Evolutionary conservation across 2,329 filamentous ascomycete species (phyloP), one percentile per base, ranked within the genome.

Genomic region (Orbilia quercus): DNA sequence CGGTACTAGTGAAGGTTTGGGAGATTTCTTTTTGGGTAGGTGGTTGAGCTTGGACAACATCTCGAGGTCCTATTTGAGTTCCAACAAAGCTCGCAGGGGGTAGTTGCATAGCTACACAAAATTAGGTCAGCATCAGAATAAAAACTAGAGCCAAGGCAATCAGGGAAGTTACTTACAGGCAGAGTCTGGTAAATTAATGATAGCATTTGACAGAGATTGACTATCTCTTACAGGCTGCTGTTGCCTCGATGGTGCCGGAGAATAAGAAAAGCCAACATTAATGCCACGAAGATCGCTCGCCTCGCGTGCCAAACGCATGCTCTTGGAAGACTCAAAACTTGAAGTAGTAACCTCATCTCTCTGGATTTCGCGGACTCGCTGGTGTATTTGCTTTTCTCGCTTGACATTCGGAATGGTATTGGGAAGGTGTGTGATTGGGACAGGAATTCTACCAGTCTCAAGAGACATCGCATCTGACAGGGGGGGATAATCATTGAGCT

Each of bases 381-480:
- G n/a, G 48, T 12, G 14, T 18, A 40, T 2, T 20, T 34, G 51
- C 25, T 59, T 54, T 22, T 54, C 63, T n/a, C 31, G 7, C 36
- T 67, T 67, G 23, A 67, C 14, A 18, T 18, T 18, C 16, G 53
- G 5, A 14, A 44, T 25, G 18, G 22, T 45, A 6, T n/a, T 34
- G 22, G 63, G 63, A 40, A 67, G 53, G 28, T 48, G 18, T 7
- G 22, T 67, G n/a, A 4, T 6, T 2, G 63, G 63, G 16, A 67
- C 18, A 7, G 45, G 44, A 7, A 67, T 53, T 18, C 58, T 67
- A 28, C 40, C 44, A 14, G 14, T 36, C 9, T 38, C 36, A 16
- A 7, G 16, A 31, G n/a, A 18, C 16, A 16, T 16, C n/a, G 12
- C 25, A 6, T 16, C 4, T 9, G 28, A 23, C 4, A 31, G 54